phyloP scores from a whole-genome alignment of 352 stramenopile genomes.

The Pythium aphanidermatum region DNA sequence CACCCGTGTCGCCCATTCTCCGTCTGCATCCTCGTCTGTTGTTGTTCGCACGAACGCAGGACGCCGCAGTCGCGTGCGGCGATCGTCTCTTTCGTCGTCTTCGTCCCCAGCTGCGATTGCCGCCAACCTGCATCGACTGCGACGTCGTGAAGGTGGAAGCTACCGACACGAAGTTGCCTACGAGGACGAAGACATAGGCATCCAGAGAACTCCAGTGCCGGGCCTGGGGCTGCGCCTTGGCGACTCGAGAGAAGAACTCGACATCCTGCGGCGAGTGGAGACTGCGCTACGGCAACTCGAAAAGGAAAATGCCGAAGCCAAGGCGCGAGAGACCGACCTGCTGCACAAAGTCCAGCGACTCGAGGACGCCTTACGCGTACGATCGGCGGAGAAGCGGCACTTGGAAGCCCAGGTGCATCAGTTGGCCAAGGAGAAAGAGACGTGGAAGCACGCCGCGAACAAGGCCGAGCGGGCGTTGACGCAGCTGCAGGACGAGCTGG shows the following conservation, averaged over 20 bases:
- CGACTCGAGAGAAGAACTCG: conserved; percentile 34
- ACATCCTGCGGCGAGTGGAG: conserved; percentile 70
- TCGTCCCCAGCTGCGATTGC: conserved; percentile 9
- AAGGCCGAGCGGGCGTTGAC: conserved; percentile 32
- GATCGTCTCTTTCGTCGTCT: too few species aligned
- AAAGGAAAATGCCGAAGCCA: conserved; percentile 47
- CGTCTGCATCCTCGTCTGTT: too few species aligned
- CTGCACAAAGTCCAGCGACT: conserved; percentile 48
- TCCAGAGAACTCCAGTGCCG: too few species aligned
- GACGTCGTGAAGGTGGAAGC: conserved; percentile 13
- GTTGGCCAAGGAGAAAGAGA: conserved; percentile 36
- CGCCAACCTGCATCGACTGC: conserved; percentile 17
- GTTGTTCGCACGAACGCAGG: too few species aligned
- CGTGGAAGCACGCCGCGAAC: conserved; percentile 50
- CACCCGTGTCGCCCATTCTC: too few species aligned
- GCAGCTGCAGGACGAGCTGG: conserved; percentile 56
- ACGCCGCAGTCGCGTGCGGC: background rate
- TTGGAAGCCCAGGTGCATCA: conserved; percentile 36
- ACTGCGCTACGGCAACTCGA: conserved; percentile 63
- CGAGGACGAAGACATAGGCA: conserved; percentile 1
- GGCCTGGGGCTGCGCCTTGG: too few species aligned
- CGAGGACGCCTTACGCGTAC: conserved; percentile 42
- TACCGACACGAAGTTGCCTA: background rate
- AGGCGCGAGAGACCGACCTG: conserved; percentile 43
- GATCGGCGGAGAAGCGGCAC: conserved; percentile 52